Evolutionary conservation across 768 basidiomycete species (phyloP), one percentile per base, ranked within the genome.

Genomic region (Lactarius hatsudake): DNA sequence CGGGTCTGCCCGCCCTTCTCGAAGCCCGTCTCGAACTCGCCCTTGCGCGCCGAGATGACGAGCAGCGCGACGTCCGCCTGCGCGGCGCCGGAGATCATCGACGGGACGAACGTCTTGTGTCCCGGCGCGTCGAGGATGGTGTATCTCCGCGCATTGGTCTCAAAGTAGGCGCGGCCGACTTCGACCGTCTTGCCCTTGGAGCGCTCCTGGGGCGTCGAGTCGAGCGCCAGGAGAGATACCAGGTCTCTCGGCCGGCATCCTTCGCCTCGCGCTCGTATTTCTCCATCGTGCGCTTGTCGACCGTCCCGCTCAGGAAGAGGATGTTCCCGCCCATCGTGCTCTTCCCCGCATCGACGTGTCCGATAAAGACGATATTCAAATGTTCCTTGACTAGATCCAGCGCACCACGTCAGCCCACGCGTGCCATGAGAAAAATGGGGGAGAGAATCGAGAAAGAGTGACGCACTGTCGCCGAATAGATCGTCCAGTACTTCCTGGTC

Each of bases 311-410:
- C 38, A 98, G 77, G 77, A 79, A 98, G n/a, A 99, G 85, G 10
- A 99, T 81, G 75, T 98, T 96, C 58, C 97, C 97, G 55, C 97
- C 97, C 84, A 98, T 90, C 48, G 97, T 99, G 68, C 94, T 96
- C 81, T 99, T 99, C 48, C 97, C 97, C 0, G 97, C 97, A 81
- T 99, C 97, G 78, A 99, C 97, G 80, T 99, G 97, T 26, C 97
- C 97, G 75, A 98, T 90, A 81, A 99, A 96, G 71, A 99, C 97
- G 78, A 98, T 88, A 78, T 98, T 96, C 48, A 96, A 77, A 78
- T 97, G 95, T 74, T 94, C 89, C 79, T 95, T 97, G 74, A 82
- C 91, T 93, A 75, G 67, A 65, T 64, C 63, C 15, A 26, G 26
- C 18, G 18, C 20, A 51, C 38, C 2, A 40, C 30, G 58, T 65